Evolutionary conservation across 371 early-diverging fungal species (phyloP).

Genomic region (Haplosporangium sp.): DNA sequence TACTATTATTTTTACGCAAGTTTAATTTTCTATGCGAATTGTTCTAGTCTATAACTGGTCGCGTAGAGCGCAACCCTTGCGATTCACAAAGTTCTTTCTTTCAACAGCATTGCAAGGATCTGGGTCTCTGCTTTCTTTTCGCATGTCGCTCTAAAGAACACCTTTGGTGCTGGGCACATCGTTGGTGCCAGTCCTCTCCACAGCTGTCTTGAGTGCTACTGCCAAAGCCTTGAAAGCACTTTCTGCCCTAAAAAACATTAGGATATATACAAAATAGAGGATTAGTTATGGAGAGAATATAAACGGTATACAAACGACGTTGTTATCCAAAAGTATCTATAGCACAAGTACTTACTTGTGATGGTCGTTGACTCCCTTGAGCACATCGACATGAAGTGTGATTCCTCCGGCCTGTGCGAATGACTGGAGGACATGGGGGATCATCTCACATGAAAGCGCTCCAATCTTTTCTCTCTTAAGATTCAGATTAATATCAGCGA

Average conservation of each 20-base stretch:
- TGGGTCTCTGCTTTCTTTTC: no score
- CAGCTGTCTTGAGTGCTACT: conserved; percentile 91
- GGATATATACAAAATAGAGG: not conserved
- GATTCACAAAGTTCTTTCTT: no score
- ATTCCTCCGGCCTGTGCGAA: conserved; percentile 94
- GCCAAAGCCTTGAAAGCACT: conserved; percentile 97
- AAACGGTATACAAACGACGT: no score
- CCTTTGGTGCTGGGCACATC: conserved; percentile 97
- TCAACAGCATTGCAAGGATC: no score
- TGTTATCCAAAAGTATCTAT: no score
- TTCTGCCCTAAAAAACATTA: conserved; percentile 76
- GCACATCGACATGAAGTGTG: conserved; percentile 95
- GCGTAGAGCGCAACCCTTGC: no score
- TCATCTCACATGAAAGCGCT: conserved; percentile 93
- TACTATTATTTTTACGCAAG: no score
- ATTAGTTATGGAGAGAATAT: no score
- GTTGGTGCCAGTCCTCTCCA: conserved; percentile 81
- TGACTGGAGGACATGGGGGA: conserved; percentile 92
- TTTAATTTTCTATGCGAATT: no score
- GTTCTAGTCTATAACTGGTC: no score
- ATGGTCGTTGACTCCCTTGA: conserved; percentile 95
- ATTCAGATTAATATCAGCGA: conserved; percentile 83
- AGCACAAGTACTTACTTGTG: conserved; percentile 75
- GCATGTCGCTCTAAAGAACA: conserved; percentile 64
- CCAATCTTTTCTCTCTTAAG: conserved; percentile 94